A percentile compares a stretch with the other conserved stretches of the same genome.
Evolutionary conservation across 345 rosid species (phyloP).

Genomic region (Lepidium aucheri): DNA sequence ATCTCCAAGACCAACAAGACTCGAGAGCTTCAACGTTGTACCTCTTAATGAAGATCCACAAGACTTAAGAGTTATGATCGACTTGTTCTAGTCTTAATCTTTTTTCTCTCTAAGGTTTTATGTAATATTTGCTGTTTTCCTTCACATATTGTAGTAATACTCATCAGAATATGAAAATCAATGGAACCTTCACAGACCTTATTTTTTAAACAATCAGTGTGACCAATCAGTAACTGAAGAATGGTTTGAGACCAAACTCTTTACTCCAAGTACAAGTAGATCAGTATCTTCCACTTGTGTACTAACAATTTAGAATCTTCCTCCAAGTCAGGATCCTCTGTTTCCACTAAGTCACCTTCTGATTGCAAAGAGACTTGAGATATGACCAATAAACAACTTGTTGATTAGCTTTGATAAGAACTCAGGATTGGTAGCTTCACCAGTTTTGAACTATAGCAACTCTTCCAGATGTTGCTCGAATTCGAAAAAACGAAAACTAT

Average conservation of each 20-base stretch:
- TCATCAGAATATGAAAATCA: background rate
- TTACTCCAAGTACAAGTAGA: slow-evolving; percentile 53
- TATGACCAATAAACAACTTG: too few species aligned
- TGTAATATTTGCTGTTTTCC: background rate
- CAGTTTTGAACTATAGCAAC: slow-evolving; percentile 70
- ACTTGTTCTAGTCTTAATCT: background rate
- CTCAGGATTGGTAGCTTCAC: slow-evolving; percentile 72
- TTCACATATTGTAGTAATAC: background rate
- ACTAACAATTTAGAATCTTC: slow-evolving; percentile 62
- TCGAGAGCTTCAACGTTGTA: slow-evolving; percentile 15
- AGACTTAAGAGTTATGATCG: slow-evolving; percentile 26
- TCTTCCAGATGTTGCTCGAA: slow-evolving; percentile 70
- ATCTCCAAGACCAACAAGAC: background rate
- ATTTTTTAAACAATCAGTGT: slow-evolving; percentile 28
- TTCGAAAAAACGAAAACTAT: slow-evolving; percentile 73
- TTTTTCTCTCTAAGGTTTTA: background rate
- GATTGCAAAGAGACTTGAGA: slow-evolving; percentile 25
- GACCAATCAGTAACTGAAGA: slow-evolving; percentile 73
- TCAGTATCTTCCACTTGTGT: slow-evolving; percentile 45
- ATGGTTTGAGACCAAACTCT: slow-evolving; percentile 77
- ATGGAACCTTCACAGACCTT: background rate
- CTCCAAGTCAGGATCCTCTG: slow-evolving; percentile 71
- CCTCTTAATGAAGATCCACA: slow-evolving; percentile 25
- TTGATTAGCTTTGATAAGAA: slow-evolving; percentile 49
- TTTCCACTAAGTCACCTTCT: slow-evolving; percentile 59